Percentiles rank a stretch among this genome's conserved stretches.
Evolutionary conservation across 2,329 filamentous ascomycete species (phyloP).

Genomic region (Pseudohalonectria lignicola): DNA sequence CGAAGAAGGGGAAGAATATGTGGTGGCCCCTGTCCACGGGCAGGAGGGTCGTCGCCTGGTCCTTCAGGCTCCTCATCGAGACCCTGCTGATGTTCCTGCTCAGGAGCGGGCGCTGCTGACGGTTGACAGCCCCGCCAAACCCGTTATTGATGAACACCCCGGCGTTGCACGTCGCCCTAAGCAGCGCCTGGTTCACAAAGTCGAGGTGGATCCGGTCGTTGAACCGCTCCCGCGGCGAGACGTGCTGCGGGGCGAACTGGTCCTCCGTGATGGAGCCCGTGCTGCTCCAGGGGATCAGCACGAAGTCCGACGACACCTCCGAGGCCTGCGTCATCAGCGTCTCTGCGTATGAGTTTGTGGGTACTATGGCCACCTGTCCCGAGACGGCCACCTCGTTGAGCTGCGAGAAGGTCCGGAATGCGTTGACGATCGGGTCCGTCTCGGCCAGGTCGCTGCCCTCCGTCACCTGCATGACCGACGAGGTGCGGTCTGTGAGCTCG

Average conservation of each 20-base stretch:
- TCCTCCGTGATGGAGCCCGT: slow-evolving; percentile 65
- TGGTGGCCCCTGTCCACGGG: slow-evolving; percentile 64
- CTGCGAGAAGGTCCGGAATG: slow-evolving; percentile 79
- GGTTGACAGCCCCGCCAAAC: slow-evolving; percentile 18
- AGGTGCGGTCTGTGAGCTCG: slow-evolving; percentile 83
- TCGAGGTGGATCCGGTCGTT: slow-evolving; percentile 52
- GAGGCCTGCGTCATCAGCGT: slow-evolving; percentile 61
- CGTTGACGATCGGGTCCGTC: slow-evolving; percentile 75
- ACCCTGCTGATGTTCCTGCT: slow-evolving; percentile 39
- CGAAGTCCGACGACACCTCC: slow-evolving; percentile 59
- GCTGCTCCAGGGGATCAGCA: slow-evolving; percentile 86
- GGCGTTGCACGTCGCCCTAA: slow-evolving; percentile 52
- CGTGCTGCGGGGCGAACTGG: slow-evolving; percentile 24
- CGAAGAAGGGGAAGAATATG: slow-evolving; percentile 80
- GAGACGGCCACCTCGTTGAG: slow-evolving; percentile 76
- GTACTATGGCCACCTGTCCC: slow-evolving; percentile 70
- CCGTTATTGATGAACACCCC: slow-evolving; percentile 70
- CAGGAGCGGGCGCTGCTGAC: slow-evolving; percentile 24
- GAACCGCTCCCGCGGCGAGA: slow-evolving; percentile 47
- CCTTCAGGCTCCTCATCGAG: slow-evolving; percentile 45
- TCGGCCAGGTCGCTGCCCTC: slow-evolving; percentile 63
- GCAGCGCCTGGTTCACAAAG: slow-evolving; percentile 62
- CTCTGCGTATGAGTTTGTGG: slow-evolving; percentile 67
- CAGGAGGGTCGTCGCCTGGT: slow-evolving; percentile 46
- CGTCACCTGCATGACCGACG: slow-evolving; percentile 88